Conservation (phyloP, 306 rosid genomes). For the Casuarina cunninghamiana region DNA sequence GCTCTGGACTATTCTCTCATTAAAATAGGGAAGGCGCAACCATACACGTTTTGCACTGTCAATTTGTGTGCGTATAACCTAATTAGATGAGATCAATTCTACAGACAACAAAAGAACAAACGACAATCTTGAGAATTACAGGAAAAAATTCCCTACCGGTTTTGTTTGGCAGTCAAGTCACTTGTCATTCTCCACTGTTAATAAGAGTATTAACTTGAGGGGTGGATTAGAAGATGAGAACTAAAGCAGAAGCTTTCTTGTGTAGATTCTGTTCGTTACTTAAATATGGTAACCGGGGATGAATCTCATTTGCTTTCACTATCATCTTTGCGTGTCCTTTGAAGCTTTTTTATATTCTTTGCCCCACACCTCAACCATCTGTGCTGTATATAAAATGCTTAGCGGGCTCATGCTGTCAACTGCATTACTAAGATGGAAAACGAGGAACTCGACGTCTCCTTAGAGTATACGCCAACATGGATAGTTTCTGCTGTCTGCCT, state of each 20-base stretch:
- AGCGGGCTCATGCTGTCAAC: not conserved
- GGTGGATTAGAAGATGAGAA: not conserved
- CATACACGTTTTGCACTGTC: not conserved
- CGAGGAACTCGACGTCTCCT: slow-evolving; percentile 50
- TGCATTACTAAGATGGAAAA: slow-evolving; percentile 33
- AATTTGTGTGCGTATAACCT: too few relatives aligned
- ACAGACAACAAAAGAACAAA: too few relatives aligned
- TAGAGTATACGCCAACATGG: slow-evolving; percentile 92
- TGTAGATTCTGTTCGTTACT: slow-evolving; percentile 22
- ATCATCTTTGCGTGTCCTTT: slow-evolving; percentile 5
- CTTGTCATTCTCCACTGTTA: not conserved
- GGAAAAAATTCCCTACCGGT: not conserved
- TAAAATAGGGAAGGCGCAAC: too few relatives aligned
- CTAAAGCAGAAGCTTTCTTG: not conserved
- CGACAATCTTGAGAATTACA: not conserved
- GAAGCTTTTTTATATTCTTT: slow-evolving; percentile 36
- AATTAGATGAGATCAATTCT: too few relatives aligned
- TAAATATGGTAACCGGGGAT: slow-evolving; percentile 32
- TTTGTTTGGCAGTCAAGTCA: not conserved
- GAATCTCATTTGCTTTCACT: slow-evolving; percentile 16
- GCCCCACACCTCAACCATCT: slow-evolving; percentile 25
- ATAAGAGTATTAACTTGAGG: not conserved
- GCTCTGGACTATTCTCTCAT: not conserved
- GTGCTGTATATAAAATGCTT: not conserved
- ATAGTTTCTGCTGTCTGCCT: slow-evolving; percentile 75